Conservation (phyloP, 371 early-diverging fungal genomes). For the Mortierella sp. region DNA sequence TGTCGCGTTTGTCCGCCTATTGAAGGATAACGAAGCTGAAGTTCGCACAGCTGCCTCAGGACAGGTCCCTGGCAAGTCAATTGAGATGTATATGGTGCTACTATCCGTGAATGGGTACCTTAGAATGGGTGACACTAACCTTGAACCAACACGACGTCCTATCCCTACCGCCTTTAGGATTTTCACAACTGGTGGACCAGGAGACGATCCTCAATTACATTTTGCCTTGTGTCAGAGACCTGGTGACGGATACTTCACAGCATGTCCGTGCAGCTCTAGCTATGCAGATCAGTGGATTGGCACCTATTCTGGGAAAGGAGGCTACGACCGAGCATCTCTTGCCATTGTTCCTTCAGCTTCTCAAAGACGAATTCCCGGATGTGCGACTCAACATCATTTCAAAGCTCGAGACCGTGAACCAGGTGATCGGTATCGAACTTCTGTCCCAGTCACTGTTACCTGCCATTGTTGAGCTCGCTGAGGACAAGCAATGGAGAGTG, state of each 20-base stretch:
- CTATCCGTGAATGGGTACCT: too few relatives aligned
- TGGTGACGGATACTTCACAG: constrained; percentile 94
- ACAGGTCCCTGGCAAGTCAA: constrained; percentile 81
- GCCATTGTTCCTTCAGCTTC: constrained; percentile 92
- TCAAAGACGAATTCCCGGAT: constrained; percentile 97
- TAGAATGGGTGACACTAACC: too few relatives aligned
- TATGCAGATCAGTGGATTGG: constrained; percentile 94
- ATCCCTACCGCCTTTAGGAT: constrained; percentile 62
- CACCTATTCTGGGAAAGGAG: constrained; percentile 94
- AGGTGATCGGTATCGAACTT: constrained; percentile 97
- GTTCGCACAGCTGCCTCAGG: constrained; percentile 94
- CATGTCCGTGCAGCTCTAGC: constrained; percentile 97
- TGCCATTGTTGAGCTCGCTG: constrained; percentile 97
- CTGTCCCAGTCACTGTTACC: constrained; percentile 96
- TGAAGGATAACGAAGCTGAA: constrained; percentile 97
- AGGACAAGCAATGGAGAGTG: constrained; percentile 99
- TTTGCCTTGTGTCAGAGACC: constrained; percentile 89
- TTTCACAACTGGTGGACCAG: constrained; percentile 83
- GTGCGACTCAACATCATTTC: constrained; percentile 98
- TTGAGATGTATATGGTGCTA: background rate
- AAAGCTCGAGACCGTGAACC: constrained; percentile 94
- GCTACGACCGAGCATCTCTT: constrained; percentile 94
- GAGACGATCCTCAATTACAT: constrained; percentile 83
- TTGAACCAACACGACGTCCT: background rate
- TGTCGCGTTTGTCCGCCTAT: constrained; percentile 76